Evolutionary conservation across 2,329 filamentous ascomycete species (phyloP), one percentile per base, ranked within the genome.

Genomic region (Ascochyta pisi): DNA sequence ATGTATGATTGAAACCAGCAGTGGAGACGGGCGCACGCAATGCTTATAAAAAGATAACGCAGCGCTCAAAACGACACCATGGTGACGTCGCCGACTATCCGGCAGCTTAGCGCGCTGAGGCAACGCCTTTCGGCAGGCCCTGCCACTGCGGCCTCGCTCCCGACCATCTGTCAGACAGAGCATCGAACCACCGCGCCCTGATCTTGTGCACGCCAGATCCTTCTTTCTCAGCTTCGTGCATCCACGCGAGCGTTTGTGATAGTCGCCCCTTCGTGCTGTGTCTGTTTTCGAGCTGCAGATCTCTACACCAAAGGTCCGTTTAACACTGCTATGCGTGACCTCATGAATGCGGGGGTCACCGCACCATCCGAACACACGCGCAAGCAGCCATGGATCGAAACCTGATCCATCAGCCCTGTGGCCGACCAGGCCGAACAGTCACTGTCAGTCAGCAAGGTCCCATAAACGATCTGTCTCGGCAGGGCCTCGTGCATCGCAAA

Each of bases 1-100:
- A 43, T 43, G 26, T 56, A 43, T 56, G 33, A 23, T n/a, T 12
- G 19, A 24, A 39, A 5, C 6, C 22, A 29, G 31, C 33, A 47
- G 53, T 49, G 51, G 53, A 57, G 59, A 59, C 51, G 41, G 47
- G 61, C 53, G 54, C 52, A 46, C 61, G 40, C 53, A 58, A 58
- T 54, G 59, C 54, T 61, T 68, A 67, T 64, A 64, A 72, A 70
- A 66, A 63, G 60, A 68, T 65, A 62, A 63, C 38, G 62, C 63
- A 52, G 56, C 56, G 53, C 49, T 58, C 54, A 62, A 66, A 64
- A 50, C 60, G 61, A 61, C 62, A 62, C 62, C 61, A 70, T 73
- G 54, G 71, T 75, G 73, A 75, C 73, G 73, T 75, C 71, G 73
- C 70, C 71, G 71, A 71, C 45, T 43, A 46, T 64, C 63, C 53